Evolutionary conservation across 2,329 filamentous ascomycete species (phyloP).

Genomic region (Myotisia sp.): DNA sequence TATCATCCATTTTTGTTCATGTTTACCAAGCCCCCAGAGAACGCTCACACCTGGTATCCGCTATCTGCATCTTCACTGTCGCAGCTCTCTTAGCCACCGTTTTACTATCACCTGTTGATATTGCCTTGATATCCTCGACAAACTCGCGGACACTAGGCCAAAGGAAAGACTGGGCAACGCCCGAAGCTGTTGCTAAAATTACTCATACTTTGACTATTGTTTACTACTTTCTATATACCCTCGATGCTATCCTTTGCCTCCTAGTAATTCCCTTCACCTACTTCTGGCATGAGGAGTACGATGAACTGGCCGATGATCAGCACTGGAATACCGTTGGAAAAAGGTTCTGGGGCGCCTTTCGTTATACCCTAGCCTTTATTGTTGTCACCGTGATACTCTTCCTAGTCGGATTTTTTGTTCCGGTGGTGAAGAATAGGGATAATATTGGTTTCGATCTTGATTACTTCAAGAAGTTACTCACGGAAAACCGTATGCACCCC

Average conservation of each 20-base stretch:
- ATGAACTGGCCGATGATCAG: conserved; percentile 73
- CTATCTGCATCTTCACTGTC: conserved; percentile 73
- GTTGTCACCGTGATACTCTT: conserved; percentile 66
- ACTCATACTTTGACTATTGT: conserved; percentile 68
- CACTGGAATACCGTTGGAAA: conserved; percentile 56
- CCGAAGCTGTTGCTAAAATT: conserved; percentile 62
- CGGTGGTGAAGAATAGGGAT: conserved; percentile 53
- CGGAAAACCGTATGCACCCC: conserved; percentile 54
- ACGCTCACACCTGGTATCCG: conserved; percentile 64
- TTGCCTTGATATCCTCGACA: conserved; percentile 85
- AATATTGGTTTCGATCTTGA: conserved; percentile 66
- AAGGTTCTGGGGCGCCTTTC: conserved; percentile 68
- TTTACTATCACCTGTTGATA: conserved; percentile 83
- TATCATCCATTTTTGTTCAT: conserved; percentile 74
- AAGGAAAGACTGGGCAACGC: conserved; percentile 92
- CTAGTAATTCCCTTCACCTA: conserved; percentile 89
- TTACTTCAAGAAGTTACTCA: conserved; percentile 74
- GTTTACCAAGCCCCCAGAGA: conserved; percentile 83
- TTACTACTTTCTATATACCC: conserved; percentile 83
- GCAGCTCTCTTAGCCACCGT: conserved; percentile 82
- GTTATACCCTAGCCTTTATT: conserved; percentile 81
- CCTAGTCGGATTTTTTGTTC: conserved; percentile 85
- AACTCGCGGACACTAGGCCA: conserved; percentile 57
- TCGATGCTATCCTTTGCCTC: conserved; percentile 80
- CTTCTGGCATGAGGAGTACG: conserved; percentile 96